Evolutionary conservation across 176 grass and related monocot species (phyloP).

Genomic region (Dactylis glomerata): DNA sequence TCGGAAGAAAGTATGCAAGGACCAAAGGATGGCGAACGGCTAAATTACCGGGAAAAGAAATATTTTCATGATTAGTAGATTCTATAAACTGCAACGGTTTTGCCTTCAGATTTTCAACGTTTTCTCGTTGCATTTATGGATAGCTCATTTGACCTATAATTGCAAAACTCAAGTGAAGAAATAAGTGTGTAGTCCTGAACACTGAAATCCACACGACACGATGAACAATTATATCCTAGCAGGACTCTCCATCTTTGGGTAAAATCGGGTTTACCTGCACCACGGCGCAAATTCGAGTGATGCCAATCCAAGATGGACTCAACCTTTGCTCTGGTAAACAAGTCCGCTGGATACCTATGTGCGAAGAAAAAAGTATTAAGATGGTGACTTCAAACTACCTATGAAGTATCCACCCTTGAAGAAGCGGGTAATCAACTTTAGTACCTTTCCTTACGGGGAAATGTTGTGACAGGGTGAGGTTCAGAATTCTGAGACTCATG

Average conservation of each 20-base stretch:
- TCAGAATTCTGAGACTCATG: too few species aligned
- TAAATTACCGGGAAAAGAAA: background rate
- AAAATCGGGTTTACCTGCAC: conserved; percentile 36
- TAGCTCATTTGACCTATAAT: background rate
- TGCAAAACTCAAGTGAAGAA: background rate
- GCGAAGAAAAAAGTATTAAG: background rate
- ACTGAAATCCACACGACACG: background rate
- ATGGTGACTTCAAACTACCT: background rate
- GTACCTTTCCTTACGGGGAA: background rate
- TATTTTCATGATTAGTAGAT: background rate
- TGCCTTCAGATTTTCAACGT: background rate
- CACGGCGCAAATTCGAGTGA: conserved; percentile 74
- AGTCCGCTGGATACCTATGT: conserved; percentile 76
- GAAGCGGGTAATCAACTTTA: background rate
- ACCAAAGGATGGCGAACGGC: background rate
- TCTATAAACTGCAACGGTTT: background rate
- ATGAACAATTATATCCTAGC: background rate
- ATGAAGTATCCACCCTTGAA: background rate
- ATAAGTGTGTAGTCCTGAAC: too few species aligned
- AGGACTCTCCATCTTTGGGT: background rate
- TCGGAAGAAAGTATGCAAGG: background rate
- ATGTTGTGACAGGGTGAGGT: background rate
- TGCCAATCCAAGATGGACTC: conserved; percentile 96
- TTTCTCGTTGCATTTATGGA: background rate
- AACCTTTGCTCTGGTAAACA: conserved; percentile 76